Evolutionary conservation across 208 protist species (phyloP).

Genomic region (Leishmania gerbilli): DNA sequence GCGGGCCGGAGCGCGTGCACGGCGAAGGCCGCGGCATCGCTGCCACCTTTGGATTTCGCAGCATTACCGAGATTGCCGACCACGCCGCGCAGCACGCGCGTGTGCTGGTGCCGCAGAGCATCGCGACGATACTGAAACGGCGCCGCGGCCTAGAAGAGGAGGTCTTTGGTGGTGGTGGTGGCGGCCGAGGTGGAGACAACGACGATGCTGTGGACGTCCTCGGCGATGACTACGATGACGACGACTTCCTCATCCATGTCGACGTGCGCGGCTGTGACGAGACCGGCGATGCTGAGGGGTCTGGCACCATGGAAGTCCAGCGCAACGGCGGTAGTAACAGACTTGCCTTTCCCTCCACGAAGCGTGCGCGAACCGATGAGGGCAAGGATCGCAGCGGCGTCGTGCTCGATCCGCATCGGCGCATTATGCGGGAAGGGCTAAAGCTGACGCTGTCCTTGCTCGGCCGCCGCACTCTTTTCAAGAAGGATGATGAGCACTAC

Average conservation of each 20-base stretch:
- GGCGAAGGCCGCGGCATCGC: slow-evolving; percentile 48
- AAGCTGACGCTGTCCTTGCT: slow-evolving; percentile 59
- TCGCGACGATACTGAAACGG: slow-evolving; percentile 46
- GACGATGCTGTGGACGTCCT: slow-evolving; percentile 27
- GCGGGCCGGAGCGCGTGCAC: neutral
- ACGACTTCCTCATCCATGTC: slow-evolving; percentile 76
- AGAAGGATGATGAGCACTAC: slow-evolving; percentile 56
- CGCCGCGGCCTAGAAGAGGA: slow-evolving; percentile 24
- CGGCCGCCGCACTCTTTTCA: slow-evolving; percentile 64
- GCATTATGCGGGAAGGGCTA: slow-evolving; percentile 63
- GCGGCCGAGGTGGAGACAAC: slow-evolving; percentile 4
- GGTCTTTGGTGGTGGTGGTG: slow-evolving; percentile 18
- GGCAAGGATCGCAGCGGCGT: neutral
- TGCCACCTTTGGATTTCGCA: slow-evolving; percentile 64
- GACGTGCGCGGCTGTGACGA: slow-evolving; percentile 38
- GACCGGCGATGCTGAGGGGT: neutral
- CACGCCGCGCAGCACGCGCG: slow-evolving; percentile 42
- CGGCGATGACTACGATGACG: slow-evolving; percentile 45
- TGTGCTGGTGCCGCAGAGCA: slow-evolving; percentile 57
- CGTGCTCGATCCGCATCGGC: slow-evolving; percentile 35
- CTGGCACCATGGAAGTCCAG: neutral
- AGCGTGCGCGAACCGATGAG: slow-evolving; percentile 13
- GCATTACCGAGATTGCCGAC: slow-evolving; percentile 50
- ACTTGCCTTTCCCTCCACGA: slow-evolving; percentile 5
- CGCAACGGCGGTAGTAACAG: slow-evolving; percentile 3